A percentile compares a stretch with the other conserved stretches of the same genome.
phyloP scores from a whole-genome alignment of 73 alveolate genomes.

The Tetrahymena thermophila region DNA sequence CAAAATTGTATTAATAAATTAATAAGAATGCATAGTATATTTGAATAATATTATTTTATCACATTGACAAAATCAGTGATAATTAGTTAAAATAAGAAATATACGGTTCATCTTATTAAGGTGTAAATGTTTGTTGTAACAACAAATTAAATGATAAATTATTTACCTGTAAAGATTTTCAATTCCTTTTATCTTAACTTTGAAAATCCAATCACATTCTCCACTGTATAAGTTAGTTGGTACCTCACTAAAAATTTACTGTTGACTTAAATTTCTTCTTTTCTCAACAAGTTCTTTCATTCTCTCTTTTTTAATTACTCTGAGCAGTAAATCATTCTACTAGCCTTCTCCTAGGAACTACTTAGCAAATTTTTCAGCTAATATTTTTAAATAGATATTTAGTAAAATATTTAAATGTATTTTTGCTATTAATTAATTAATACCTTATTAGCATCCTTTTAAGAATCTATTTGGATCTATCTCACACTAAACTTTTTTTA shows the following conservation, averaged over 20 bases:
- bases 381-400: background rate
- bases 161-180: conserved; percentile 5
- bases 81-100: too few relatives aligned
- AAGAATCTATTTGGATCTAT: background rate
- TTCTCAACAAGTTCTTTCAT: background rate
- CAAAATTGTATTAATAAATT: too few relatives aligned
- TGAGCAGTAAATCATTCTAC: background rate
- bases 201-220: conserved; percentile 39
- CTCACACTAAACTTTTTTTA: background rate
- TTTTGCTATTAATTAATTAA: background rate
- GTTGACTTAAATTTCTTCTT: background rate
- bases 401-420: too few relatives aligned
- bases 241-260: background rate
- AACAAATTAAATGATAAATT: too few relatives aligned
- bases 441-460: background rate
- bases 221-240: background rate
- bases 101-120: too few relatives aligned
- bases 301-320: background rate
- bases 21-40: too few relatives aligned
- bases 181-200: background rate
- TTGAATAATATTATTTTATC: too few relatives aligned
- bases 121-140: too few relatives aligned
- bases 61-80: too few relatives aligned
- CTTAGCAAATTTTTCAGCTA: background rate
- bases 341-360: background rate